These are phyloP conservation scores for Davidsoniella eucalypti DNA, from an alignment of 2,329 filamentous ascomycete species.

Conservation along the genomic window DNA sequence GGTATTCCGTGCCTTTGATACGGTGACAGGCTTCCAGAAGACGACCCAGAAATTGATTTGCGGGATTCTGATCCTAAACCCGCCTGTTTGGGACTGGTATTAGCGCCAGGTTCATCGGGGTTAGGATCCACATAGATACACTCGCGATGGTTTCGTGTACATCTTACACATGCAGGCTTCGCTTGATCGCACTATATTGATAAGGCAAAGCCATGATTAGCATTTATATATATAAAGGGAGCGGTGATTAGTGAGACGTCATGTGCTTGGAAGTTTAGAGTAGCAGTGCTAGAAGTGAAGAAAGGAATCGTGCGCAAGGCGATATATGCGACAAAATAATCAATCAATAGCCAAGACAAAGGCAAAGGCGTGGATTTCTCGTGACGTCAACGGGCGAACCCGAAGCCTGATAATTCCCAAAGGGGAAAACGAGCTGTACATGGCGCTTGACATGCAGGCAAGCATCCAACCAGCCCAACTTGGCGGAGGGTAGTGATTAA, in stretches of 20 bases:
- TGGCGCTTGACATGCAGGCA: too few relatives aligned
- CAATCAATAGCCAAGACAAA: background rate
- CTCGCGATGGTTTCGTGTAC: slow-evolving; percentile 13
- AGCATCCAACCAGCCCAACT: too few relatives aligned
- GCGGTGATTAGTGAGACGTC: background rate
- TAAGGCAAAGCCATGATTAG: too few relatives aligned
- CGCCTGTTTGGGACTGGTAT: background rate
- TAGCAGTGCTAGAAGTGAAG: background rate
- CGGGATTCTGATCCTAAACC: background rate
- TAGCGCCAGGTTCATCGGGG: background rate
- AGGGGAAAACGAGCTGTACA: slow-evolving; percentile 2
- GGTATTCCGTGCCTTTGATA: background rate
- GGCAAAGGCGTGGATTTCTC: background rate
- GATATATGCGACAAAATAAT: background rate
- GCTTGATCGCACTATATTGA: slow-evolving; percentile 15
- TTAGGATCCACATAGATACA: slow-evolving; percentile 12
- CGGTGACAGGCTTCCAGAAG: background rate
- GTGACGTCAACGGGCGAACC: slow-evolving; percentile 3
- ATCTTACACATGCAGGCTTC: slow-evolving; percentile 16
- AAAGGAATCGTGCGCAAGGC: background rate
- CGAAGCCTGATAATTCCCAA: background rate
- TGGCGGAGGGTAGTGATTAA: too few relatives aligned
- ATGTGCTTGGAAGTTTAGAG: background rate
- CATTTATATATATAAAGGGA: background rate
- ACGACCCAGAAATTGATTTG: background rate